Evolutionary conservation across 257 asterid species (phyloP).

Genomic region (Solanum etuberosum): DNA sequence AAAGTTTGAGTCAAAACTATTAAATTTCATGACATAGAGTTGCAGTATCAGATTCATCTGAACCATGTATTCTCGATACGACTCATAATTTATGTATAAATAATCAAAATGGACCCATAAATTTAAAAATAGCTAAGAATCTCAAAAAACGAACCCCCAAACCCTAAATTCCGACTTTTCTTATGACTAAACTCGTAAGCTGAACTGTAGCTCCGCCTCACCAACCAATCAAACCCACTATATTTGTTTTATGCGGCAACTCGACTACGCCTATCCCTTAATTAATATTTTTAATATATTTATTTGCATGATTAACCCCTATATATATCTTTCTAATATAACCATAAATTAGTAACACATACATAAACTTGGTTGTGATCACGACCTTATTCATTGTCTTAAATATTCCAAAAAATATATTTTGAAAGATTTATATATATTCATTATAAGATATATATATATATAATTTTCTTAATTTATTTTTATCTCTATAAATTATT

Average conservation of each 20-base stretch:
- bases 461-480: not conserved
- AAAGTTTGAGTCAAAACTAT: not conserved
- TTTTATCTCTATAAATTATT: not conserved
- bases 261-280: not conserved
- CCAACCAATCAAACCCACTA: not conserved
- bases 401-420: not conserved
- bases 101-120: not conserved
- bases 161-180: not conserved
- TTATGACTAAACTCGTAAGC: not conserved
- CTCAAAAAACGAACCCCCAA: not conserved
- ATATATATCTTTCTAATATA: not conserved
- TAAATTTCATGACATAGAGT: not conserved
- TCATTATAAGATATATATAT: not conserved
- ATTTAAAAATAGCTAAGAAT: not conserved
- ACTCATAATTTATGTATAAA: too few relatives aligned
- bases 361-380: not conserved
- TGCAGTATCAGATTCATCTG: rapidly evolving
- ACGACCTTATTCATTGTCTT: not conserved
- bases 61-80: not conserved
- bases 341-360: not conserved
- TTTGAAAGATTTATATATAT: not conserved
- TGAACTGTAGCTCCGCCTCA: not conserved
- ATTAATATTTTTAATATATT: not conserved
- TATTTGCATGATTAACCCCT: not conserved
- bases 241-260: constrained; percentile 10